Percentiles rank a stretch among this genome's conserved stretches.
phyloP scores from a whole-genome alignment of 306 rosid genomes.

The Prunus davidiana region DNA sequence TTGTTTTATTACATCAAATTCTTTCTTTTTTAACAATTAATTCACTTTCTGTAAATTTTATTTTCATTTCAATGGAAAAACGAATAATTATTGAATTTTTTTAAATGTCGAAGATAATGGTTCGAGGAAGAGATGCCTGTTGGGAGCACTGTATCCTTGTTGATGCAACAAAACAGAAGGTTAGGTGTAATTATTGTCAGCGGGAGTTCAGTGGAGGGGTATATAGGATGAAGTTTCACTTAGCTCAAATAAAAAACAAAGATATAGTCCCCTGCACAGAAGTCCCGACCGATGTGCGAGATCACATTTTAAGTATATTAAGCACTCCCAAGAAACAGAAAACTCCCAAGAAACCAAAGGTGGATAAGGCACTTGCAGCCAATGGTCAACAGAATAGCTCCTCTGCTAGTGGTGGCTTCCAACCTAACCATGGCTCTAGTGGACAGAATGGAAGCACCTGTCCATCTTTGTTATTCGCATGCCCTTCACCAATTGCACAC shows the following conservation, averaged over 20 bases:
- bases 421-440: slow-evolving; percentile 51
- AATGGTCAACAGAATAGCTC: slow-evolving; percentile 58
- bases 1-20: background rate
- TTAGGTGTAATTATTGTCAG: slow-evolving; percentile 65
- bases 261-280: slow-evolving; percentile 65
- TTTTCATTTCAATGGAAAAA: background rate
- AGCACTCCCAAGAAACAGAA: slow-evolving; percentile 63
- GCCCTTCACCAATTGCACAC: slow-evolving; percentile 44
- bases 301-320: slow-evolving; percentile 54
- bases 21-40: background rate
- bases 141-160: slow-evolving; percentile 74
- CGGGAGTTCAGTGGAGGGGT: slow-evolving; percentile 81
- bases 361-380: slow-evolving; percentile 37
- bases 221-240: slow-evolving; percentile 82
- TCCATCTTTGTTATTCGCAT: slow-evolving; percentile 45
- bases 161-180: slow-evolving; percentile 67
- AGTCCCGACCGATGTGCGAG: slow-evolving; percentile 61
- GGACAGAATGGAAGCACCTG: slow-evolving; percentile 55
- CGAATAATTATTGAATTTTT: slow-evolving; percentile 8
- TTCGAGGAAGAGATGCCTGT: slow-evolving; percentile 79
- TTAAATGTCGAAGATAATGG: slow-evolving; percentile 44
- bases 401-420: slow-evolving; percentile 58
- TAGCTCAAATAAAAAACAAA: slow-evolving; percentile 77
- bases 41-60: background rate
- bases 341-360: slow-evolving; percentile 51